phyloP scores from a whole-genome alignment of 257 asterid genomes.

The Scutellaria minor region DNA sequence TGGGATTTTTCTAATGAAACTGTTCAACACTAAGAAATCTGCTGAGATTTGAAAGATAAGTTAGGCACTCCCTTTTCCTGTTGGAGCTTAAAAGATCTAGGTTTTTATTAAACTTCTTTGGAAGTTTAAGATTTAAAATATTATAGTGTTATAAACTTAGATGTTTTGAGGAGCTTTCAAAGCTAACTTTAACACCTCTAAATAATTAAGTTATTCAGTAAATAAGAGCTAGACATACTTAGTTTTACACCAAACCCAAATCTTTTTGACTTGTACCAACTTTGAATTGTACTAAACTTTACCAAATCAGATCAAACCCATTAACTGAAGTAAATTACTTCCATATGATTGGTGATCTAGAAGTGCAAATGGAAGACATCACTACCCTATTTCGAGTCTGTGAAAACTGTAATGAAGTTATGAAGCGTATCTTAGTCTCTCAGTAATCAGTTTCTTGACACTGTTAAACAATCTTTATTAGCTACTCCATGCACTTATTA shows the following conservation, averaged over 20 bases:
- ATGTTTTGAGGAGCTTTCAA: not conserved
- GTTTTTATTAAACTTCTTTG: not conserved
- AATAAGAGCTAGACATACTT: not conserved
- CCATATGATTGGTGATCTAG: no score
- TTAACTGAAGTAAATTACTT: not conserved
- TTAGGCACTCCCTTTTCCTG: not conserved
- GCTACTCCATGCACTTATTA: not conserved
- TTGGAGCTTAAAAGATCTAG: no score
- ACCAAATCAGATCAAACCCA: no score
- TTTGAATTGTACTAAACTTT: not conserved
- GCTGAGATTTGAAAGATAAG: not conserved
- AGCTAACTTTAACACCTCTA: not conserved
- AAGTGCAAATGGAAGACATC: no score
- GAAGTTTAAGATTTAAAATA: not conserved
- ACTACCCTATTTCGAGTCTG: no score
- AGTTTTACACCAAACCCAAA: not conserved
- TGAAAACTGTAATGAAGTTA: no score
- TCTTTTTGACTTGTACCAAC: not conserved
- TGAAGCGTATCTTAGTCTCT: no score
- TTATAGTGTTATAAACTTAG: no score
- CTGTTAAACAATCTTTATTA: not conserved
- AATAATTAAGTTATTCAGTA: not conserved
- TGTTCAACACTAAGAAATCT: not conserved
- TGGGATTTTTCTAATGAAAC: not conserved
- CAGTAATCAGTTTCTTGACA: no score